Conservation (phyloP, 2,329 filamentous ascomycete species). For the Ilyonectria mors-panacis region DNA sequence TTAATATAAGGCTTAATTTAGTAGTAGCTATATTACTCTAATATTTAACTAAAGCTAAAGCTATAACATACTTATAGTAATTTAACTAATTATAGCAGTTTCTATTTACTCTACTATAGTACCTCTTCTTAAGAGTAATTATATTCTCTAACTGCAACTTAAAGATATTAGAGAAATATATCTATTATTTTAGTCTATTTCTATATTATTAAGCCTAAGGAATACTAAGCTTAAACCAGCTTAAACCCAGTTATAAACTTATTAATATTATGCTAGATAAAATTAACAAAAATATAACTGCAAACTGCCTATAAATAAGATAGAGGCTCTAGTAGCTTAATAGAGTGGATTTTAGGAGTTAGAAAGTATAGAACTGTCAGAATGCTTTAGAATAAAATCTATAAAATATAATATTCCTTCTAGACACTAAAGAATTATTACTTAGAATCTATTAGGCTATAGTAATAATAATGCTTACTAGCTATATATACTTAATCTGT, state of each 20-base stretch:
- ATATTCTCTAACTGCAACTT: conserved; percentile 16
- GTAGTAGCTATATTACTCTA: conserved; percentile 28
- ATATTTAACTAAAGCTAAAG: conserved; percentile 21
- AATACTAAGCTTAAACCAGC: conserved; percentile 6
- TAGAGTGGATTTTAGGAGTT: neutral
- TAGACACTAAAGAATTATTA: conserved; percentile 4
- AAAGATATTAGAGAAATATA: conserved; percentile 24
- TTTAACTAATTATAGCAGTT: conserved; percentile 5
- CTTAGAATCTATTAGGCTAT: conserved; percentile 15
- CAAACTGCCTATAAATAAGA: conserved; percentile 18
- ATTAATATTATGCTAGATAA: conserved; percentile 24
- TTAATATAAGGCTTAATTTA: conserved; percentile 23
- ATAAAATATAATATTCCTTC: conserved; percentile 23
- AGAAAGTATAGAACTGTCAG: conserved; percentile 6
- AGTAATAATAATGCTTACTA: conserved; percentile 23
- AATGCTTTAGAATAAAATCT: conserved; percentile 6
- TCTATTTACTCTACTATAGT: conserved; percentile 19
- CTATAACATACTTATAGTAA: conserved; percentile 9
- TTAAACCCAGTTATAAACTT: conserved; percentile 23
- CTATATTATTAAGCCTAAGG: neutral
- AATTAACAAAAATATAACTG: conserved; percentile 20
- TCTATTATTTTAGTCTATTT: neutral
- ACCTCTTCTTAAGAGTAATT: conserved; percentile 27
- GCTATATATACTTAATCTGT: conserved; percentile 17
- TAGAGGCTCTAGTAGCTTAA: conserved; percentile 2